A percentile compares a stretch with the other conserved stretches of the same genome.
These are phyloP conservation scores for Leptomonas seymouri DNA, from an alignment of 208 protist species.

Conservation along the genomic window DNA sequence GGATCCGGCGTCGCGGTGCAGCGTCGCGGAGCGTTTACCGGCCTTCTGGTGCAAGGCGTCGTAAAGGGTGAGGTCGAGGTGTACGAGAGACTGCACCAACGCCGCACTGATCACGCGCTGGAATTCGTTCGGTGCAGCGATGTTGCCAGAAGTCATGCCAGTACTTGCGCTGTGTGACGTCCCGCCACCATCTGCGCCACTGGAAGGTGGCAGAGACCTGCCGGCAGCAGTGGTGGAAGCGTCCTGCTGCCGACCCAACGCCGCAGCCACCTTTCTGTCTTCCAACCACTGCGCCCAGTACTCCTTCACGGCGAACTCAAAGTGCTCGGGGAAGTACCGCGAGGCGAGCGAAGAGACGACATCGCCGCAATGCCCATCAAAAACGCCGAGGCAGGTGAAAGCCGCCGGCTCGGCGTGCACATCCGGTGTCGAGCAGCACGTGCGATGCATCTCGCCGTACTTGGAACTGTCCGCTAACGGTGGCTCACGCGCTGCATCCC, in stretches of 20 bases:
- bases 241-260: too few relatives aligned
- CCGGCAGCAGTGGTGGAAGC: too few relatives aligned
- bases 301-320: conserved; percentile 41
- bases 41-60: conserved; percentile 28
- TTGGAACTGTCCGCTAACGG: background rate
- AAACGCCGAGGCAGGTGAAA: conserved; percentile 64
- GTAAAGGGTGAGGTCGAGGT: conserved; percentile 69
- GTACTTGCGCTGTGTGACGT: background rate
- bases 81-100: conserved; percentile 71
- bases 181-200: too few relatives aligned
- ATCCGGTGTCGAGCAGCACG: background rate
- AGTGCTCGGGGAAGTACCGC: conserved; percentile 61
- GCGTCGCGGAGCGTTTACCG: background rate
- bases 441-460: background rate
- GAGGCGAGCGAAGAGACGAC: conserved; percentile 46
- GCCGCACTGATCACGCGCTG: conserved; percentile 60
- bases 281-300: conserved; percentile 17
- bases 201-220: too few relatives aligned
- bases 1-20: conserved; percentile 41
- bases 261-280: background rate
- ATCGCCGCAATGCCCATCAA: conserved; percentile 82
- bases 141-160: background rate
- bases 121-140: background rate
- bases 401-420: background rate
- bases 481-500: background rate